Base-by-base conservation (phyloP, 1,284 basidiomycete species). In the Rhodotorula sp. region DNA sequence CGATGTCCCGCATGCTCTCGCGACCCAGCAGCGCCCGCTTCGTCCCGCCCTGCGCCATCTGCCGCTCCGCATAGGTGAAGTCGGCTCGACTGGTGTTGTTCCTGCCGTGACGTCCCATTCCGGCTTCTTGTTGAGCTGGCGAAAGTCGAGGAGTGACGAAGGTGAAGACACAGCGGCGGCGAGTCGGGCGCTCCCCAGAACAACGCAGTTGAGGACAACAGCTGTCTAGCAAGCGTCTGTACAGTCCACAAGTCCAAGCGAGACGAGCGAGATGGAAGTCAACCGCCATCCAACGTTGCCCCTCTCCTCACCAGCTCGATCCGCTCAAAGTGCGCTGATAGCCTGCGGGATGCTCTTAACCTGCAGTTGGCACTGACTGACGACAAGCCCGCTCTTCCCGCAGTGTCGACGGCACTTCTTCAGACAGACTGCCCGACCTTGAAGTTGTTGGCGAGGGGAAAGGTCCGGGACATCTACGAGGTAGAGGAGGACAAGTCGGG, bases 381-480 rank as follows among this genome's bases (percentile, higher is more conserved):
- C 11, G 19, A 6, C 39, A 13, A 8, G 7, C 7, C 7, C 39
- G 39, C 39, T 15, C 11, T 44, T 8, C 39, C 39, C 39, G 39
- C 39, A 44, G 39, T 17, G 11, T 15, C 19, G 39, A 44, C 59
- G 15, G 73, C 73, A 1, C 48, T 75, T 10, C 29, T 69, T 17
- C n/a, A 64, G 27, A 74, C 83, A 52, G 71, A 81, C 61, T 78
- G 84, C 76, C 82, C 83, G n/a, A 80, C 81, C 67, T 80, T 85
- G 59, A 81, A 80, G 60, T 83, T 95, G 4, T 73, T 96, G 47
- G 91, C 91, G 10, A 87, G 85, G 79, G 94, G 94, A 68, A 97
- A 97, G 85, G 94, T 97, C 44, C 87, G 94, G 70, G 93, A 97
- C 81, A 89, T 96, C 77, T 97, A 96, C 81, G 82, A 85, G 22